These are phyloP conservation scores for Symbiodinium natans DNA, from an alignment of 73 alveolate genomes.

Conservation along the genomic window DNA sequence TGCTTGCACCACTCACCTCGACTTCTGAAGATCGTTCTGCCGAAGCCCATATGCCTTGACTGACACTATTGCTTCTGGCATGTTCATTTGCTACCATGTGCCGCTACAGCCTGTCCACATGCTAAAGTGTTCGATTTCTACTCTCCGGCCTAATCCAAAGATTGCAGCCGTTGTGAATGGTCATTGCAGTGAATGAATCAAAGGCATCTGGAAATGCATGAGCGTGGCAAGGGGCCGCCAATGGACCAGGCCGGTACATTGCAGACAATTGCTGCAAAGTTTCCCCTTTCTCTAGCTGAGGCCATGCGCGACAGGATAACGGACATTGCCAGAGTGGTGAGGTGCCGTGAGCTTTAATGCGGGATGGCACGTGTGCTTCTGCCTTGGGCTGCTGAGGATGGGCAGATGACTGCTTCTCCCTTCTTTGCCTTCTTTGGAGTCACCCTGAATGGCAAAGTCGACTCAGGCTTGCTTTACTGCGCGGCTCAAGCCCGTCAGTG, in stretches of 20 bases:
- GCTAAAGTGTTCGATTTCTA: no score
- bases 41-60: no score
- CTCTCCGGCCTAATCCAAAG: no score
- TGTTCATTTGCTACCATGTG: no score
- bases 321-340: constrained; percentile 61
- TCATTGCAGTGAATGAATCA: no score
- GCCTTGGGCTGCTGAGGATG: not conserved
- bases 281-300: not conserved
- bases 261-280: not conserved
- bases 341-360: not conserved
- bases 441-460: no score
- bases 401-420: constrained; percentile 11
- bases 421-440: no score
- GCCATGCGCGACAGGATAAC: constrained; percentile 89
- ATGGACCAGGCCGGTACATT: constrained; percentile 26
- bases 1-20: not conserved
- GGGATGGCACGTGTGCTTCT: not conserved
- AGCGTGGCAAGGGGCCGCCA: constrained; percentile 90
- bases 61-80: not conserved
- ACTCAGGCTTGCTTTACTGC: no score
- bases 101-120: no score
- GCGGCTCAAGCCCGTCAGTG: no score
- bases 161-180: no score
- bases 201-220: constrained; percentile 93
- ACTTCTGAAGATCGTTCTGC: not conserved